These are phyloP conservation scores for Coemansia sp. DNA, from an alignment of 192 early-diverging fungal species.

Conservation along the genomic window DNA sequence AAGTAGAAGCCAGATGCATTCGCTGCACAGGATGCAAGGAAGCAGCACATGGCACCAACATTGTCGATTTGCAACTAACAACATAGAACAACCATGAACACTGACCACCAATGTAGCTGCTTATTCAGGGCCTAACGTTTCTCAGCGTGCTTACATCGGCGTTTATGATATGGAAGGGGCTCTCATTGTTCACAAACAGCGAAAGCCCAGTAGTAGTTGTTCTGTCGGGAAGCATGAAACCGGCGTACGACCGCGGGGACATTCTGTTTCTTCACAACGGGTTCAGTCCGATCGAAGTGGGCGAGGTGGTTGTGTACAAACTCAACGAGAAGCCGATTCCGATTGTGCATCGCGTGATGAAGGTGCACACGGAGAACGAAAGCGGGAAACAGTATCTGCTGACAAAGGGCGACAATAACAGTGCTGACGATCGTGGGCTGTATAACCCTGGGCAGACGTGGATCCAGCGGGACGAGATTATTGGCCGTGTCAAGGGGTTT, in stretches of 20 bases:
- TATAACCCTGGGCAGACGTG: slow-evolving; percentile 86
- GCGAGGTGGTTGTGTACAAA: slow-evolving; percentile 96
- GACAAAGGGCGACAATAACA: slow-evolving; percentile 98
- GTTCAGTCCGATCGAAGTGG: slow-evolving; percentile 72
- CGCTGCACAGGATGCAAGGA: neutral
- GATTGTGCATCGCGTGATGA: slow-evolving; percentile 95
- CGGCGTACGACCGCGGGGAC: slow-evolving; percentile 93
- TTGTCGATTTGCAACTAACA: neutral
- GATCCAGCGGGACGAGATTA: slow-evolving; percentile 86
- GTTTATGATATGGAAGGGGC: slow-evolving; percentile 96
- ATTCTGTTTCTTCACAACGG: slow-evolving; percentile 81
- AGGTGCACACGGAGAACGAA: slow-evolving; percentile 78
- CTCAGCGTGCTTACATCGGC: slow-evolving; percentile 88
- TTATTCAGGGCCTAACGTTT: slow-evolving; percentile 83
- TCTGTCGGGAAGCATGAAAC: slow-evolving; percentile 95
- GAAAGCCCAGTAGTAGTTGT: slow-evolving; percentile 98
- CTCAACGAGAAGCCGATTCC: slow-evolving; percentile 85
- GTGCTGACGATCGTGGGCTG: slow-evolving; percentile 84
- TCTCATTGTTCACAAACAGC: slow-evolving; percentile 81
- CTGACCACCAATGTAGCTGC: slow-evolving; percentile 29
- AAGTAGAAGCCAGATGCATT: slow-evolving; percentile 17
- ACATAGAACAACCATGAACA: neutral
- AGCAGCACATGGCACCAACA: neutral
- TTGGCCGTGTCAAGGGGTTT: slow-evolving; percentile 87
- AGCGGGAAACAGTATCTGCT: slow-evolving; percentile 83